Evolutionary conservation across 768 basidiomycete genomes (phyloP), one percentile per base, ranked within the genome.

Genomic region (Rhodocollybia butyracea): DNA sequence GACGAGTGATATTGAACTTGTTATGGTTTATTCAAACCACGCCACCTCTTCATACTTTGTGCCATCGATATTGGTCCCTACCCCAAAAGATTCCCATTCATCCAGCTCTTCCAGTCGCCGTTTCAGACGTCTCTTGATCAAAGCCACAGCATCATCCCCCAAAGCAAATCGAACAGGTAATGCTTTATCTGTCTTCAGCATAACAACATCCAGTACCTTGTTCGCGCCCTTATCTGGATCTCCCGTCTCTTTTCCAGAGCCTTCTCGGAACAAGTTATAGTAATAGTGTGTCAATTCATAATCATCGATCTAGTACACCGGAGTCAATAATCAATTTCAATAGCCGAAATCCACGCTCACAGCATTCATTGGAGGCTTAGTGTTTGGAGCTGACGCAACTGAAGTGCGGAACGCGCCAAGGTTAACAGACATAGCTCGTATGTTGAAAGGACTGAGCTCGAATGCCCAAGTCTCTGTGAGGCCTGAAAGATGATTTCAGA

Each of bases 331-430:
- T 51, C 22, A 40, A 19, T 22, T 11, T 8, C 19, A 26, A 24
- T 6, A 5, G 10, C 11, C 10, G 11, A 32, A 17, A 40, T 22
- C 19, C 1, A 19, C n/a, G n/a, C 43, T 29, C 26, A 43, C 53
- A 5, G 13, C 34, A 0, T 46, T 46, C 29, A 29, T 27, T 12
- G 57, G 54, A 17, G 50, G 19, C 46, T 58, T 54, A 24, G 43
- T 10, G 30, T 58, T 57, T 1, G 51, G 34, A 29, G 36, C n/a
- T n/a, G n/a, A 40, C 24, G 59, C 57, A 22, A 61, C 58, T n/a
- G 60, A 31, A 0, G 58, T 63, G 3, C 60, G 57, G 58, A 63
- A 61, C 26, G 54, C 34, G 8, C 61, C 61, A 11, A 50, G 51
- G 53, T 57, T 4, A n/a, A 40, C 26, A n/a, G 53, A 54, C 6